phyloP scores from a whole-genome alignment of 2,329 filamentous ascomycete genomes.

The Colletotrichum camelliae region DNA sequence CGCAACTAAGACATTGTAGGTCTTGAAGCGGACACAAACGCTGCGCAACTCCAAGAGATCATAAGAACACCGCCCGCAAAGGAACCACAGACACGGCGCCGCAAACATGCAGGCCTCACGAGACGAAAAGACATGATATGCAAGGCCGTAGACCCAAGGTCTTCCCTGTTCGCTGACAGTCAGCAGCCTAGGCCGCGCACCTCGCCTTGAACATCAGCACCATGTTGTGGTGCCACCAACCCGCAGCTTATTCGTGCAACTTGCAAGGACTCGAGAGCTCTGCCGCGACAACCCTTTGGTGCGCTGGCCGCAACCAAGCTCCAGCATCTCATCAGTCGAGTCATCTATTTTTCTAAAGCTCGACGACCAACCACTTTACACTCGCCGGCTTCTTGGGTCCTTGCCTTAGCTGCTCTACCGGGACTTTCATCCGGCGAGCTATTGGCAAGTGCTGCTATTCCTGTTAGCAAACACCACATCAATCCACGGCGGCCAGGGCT shows the following conservation, averaged over 20 bases:
- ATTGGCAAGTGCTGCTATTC: constrained; percentile 2
- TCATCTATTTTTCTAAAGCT: not conserved
- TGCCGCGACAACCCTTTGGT: not conserved
- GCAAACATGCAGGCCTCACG: not conserved
- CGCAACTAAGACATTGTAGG: not conserved
- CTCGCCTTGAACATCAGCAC: not conserved
- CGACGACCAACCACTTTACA: not conserved
- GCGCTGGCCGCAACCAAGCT: not conserved
- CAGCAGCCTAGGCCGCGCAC: not conserved
- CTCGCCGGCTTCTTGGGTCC: not conserved
- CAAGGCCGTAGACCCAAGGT: not conserved
- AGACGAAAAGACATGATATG: not conserved
- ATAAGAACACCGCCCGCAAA: not conserved
- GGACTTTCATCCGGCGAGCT: not conserved
- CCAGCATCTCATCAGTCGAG: not conserved
- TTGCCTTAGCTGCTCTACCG: not conserved
- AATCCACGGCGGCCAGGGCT: not conserved
- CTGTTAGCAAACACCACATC: not conserved
- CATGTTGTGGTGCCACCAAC: not conserved
- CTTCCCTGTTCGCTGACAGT: not conserved
- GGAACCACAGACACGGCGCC: not conserved
- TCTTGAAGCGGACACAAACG: not conserved
- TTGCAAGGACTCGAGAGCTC: not conserved
- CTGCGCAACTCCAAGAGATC: not conserved
- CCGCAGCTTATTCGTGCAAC: not conserved